Conservation (phyloP, 1,284 basidiomycete genomes). For the Austroboletus olivaceoglutinosus region DNA sequence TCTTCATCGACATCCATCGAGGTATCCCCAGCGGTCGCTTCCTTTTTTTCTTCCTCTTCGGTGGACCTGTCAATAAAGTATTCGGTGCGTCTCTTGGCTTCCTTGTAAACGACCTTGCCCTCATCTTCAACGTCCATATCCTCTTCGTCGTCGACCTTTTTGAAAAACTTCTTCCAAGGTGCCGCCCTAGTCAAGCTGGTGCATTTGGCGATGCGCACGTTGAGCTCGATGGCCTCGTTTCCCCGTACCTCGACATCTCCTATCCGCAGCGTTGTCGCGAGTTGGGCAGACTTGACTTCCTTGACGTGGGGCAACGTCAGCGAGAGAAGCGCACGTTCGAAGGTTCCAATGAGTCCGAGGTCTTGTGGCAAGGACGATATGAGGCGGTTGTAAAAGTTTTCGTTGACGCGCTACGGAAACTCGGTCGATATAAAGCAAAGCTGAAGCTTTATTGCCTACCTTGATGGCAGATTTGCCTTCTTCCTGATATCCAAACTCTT, state of each 20-base stretch:
- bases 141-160: conserved; percentile 19
- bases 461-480: conserved; percentile 70
- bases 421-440: conserved; percentile 3
- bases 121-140: conserved; percentile 35
- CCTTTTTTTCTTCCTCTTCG: conserved; percentile 28
- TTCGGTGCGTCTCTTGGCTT: conserved; percentile 57
- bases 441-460: conserved; percentile 39
- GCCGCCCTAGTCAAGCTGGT: conserved; percentile 74
- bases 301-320: conserved; percentile 70
- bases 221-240: conserved; percentile 73
- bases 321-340: conserved; percentile 67
- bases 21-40: conserved; percentile 10
- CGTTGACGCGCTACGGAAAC: conserved; percentile 62
- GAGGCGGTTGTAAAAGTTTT: conserved; percentile 70
- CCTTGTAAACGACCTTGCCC: conserved; percentile 44
- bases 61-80: conserved; percentile 50
- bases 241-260: conserved; percentile 67
- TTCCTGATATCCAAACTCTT: conserved; percentile 60
- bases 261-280: conserved; percentile 68
- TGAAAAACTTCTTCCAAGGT: conserved; percentile 78
- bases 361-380: conserved; percentile 39
- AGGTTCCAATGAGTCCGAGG: conserved; percentile 63
- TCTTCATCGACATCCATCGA: conserved; percentile 32
- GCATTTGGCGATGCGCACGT: conserved; percentile 80
- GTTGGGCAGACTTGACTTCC: conserved; percentile 61